Base-by-base conservation (phyloP, 2,329 filamentous ascomycete species). In the Fusarium transvaalense region DNA sequence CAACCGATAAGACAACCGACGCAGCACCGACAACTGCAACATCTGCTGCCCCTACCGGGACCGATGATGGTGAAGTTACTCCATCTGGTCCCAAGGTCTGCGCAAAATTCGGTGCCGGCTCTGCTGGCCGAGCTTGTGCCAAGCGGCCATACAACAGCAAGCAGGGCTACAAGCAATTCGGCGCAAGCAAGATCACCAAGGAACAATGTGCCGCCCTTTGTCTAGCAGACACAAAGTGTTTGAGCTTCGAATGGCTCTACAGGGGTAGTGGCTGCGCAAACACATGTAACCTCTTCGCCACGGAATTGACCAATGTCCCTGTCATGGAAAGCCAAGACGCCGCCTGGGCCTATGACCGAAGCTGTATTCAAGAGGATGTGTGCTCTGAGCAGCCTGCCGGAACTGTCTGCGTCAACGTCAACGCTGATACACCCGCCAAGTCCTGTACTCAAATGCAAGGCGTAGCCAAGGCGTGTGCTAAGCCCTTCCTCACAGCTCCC, bases 191-290 rank as follows among this genome's bases (percentile, higher is more conserved):
- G 21, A 69, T 72, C 23, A 60, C 52, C 5, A 60, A 59, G 12
- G 59, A 71, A 2, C 65, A 72, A 19, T 72, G 71, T 12, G 70
- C 61, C 2, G 59, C 70, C 1, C 62, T 72, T 5, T 72, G 70
- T 9, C 55, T 72, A 6, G 35, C 37, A 2, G 70, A 72, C 10
- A 34, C 51, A 1, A 54, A 56, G 3, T 72, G 71, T 3, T 55
- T 65, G n/a, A 68, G 66, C 12, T 72, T 72, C 41, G 64, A 72
- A 12, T 71, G 69, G 69, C 19, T 46, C 8, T 67, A 60, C n/a
- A 32, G 17, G 5, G 55, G 46, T n/a, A 69, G 57, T 19, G 57
- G 60, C 1, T 72, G 70, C 1, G 34, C 53, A 27, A 72, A 69
- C 31, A 67, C 38, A 1, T 72, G 70, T 3, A 55, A 51, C 2